Conservation (phyloP, 495 filamentous ascomycete genomes). For the Penicillium crystallinum region DNA sequence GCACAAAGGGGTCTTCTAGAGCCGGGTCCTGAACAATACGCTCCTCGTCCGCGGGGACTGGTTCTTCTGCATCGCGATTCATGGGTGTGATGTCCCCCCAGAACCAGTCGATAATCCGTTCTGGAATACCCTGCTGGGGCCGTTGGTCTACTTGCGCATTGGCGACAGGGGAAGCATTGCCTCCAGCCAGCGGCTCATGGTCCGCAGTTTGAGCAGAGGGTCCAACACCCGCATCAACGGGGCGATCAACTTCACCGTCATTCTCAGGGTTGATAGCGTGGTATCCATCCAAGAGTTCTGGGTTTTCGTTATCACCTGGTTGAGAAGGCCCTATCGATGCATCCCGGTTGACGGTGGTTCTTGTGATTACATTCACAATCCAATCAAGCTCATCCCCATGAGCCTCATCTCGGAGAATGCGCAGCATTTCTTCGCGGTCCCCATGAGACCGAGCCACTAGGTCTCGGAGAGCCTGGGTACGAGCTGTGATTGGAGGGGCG, state of each 20-base stretch:
- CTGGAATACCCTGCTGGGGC: slow-evolving; percentile 11
- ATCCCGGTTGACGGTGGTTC: slow-evolving; percentile 6
- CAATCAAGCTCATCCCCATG: slow-evolving; percentile 51
- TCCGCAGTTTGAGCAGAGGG: background rate
- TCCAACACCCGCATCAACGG: background rate
- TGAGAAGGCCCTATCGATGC: slow-evolving; percentile 3
- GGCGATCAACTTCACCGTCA: background rate
- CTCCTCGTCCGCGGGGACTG: slow-evolving; percentile 46
- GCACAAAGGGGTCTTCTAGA: slow-evolving; percentile 60
- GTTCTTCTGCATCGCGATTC: slow-evolving; percentile 28
- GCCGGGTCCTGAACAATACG: slow-evolving; percentile 52
- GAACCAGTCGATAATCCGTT: slow-evolving; percentile 49
- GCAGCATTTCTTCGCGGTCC: slow-evolving; percentile 53
- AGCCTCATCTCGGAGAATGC: slow-evolving; percentile 58
- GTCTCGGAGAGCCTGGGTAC: slow-evolving; percentile 46
- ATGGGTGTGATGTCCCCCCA: slow-evolving; percentile 54
- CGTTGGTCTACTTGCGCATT: slow-evolving; percentile 2
- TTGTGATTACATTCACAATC: slow-evolving; percentile 38
- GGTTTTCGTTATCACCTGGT: background rate
- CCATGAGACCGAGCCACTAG: slow-evolving; percentile 50
- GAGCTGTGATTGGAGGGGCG: slow-evolving; percentile 1
- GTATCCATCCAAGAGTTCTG: background rate
- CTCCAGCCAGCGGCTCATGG: background rate
- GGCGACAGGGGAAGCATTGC: background rate
- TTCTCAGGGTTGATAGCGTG: background rate